A percentile compares a stretch with the other conserved stretches of the same genome.
These are phyloP conservation scores for Hyphodiscus hymeniophilus DNA, from an alignment of 495 filamentous ascomycete species.

Conservation along the genomic window DNA sequence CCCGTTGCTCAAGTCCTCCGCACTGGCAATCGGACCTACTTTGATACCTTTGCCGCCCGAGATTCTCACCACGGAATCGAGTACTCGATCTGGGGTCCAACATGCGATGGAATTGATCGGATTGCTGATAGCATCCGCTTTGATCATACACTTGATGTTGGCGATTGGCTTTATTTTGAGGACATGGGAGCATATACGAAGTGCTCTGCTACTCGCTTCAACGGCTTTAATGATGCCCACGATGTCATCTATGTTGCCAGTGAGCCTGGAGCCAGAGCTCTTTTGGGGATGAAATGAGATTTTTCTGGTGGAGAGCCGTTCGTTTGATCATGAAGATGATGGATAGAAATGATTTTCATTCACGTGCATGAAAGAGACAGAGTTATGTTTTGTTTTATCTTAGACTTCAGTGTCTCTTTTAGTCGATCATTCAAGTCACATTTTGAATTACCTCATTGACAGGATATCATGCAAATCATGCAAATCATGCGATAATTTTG, in stretches of 20 bases:
- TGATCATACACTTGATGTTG: constrained; percentile 66
- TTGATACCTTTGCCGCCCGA: constrained; percentile 28
- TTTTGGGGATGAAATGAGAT: constrained; percentile 41
- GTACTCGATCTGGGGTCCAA: constrained; percentile 98
- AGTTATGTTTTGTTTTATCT: too few relatives aligned
- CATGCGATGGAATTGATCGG: constrained; percentile 94
- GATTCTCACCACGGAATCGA: constrained; percentile 38
- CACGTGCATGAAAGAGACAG: too few relatives aligned
- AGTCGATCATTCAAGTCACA: too few relatives aligned
- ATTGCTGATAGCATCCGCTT: constrained; percentile 72
- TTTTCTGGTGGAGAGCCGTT: too few relatives aligned
- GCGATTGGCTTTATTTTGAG: constrained; percentile 98
- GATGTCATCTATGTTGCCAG: constrained; percentile 91
- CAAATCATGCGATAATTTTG: too few relatives aligned
- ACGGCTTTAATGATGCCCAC: constrained; percentile 91
- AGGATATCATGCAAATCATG: too few relatives aligned
- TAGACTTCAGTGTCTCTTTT: too few relatives aligned
- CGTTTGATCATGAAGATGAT: too few relatives aligned
- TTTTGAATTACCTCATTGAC: too few relatives aligned
- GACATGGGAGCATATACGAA: constrained; percentile 98
- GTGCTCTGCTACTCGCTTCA: constrained; percentile 96
- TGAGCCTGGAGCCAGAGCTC: constrained; percentile 75
- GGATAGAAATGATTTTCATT: too few relatives aligned
- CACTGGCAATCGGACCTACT: constrained; percentile 39
- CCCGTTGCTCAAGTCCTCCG: constrained; percentile 75